phyloP scores from a whole-genome alignment of 2,329 filamentous ascomycete species.

The Exutisphaerella laricina region DNA sequence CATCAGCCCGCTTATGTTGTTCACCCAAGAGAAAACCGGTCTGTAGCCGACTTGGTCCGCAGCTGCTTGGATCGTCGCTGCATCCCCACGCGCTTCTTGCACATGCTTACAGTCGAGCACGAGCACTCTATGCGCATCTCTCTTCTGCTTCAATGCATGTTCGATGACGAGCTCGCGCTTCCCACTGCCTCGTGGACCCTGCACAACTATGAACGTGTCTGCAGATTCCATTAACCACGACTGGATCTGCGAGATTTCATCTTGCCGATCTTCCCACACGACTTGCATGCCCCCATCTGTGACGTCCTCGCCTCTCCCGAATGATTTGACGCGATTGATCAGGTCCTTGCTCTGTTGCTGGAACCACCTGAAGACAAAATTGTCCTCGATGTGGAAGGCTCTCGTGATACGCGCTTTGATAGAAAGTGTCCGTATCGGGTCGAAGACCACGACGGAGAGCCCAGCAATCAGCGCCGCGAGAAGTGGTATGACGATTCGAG shows the following conservation, averaged over 20 bases:
- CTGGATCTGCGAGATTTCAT: constrained; percentile 73
- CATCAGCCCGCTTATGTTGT: constrained; percentile 85
- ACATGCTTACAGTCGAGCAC: constrained; percentile 91
- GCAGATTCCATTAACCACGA: constrained; percentile 83
- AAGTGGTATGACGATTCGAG: constrained; percentile 78
- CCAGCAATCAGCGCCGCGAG: constrained; percentile 75
- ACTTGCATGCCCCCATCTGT: constrained; percentile 66
- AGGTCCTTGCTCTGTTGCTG: constrained; percentile 61
- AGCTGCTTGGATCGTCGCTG: constrained; percentile 73
- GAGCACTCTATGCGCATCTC: constrained; percentile 63
- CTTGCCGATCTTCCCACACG: constrained; percentile 81
- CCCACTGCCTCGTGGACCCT: constrained; percentile 84
- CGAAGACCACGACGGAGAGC: constrained; percentile 82
- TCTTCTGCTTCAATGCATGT: constrained; percentile 64
- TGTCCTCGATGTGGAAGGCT: constrained; percentile 68
- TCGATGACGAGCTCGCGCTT: constrained; percentile 85
- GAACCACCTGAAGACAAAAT: constrained; percentile 72
- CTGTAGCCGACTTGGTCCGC: constrained; percentile 82
- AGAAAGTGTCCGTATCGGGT: constrained; percentile 90
- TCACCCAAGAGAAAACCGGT: constrained; percentile 94
- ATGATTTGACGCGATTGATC: constrained; percentile 50
- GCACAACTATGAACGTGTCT: constrained; percentile 89
- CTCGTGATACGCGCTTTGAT: constrained; percentile 82
- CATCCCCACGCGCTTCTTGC: constrained; percentile 83
- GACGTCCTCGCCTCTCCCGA: constrained; percentile 36